Evolutionary conservation across 2,329 filamentous ascomycete genomes (phyloP).

Genomic region (Exophiala calicioides): DNA sequence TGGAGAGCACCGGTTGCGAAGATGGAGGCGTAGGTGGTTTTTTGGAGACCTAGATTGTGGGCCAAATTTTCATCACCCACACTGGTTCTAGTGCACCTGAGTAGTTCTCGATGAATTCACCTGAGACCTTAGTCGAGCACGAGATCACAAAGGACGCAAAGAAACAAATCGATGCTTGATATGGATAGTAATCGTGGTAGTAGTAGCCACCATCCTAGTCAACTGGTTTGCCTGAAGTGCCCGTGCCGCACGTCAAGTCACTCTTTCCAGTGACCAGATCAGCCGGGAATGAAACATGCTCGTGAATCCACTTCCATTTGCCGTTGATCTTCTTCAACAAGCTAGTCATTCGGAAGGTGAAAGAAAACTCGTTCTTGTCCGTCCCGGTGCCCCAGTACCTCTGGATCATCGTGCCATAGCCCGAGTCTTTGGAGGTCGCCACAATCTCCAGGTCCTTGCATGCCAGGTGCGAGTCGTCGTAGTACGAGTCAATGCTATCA

Average conservation of each 20-base stretch:
- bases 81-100: no score
- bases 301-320: constrained; percentile 8
- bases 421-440: constrained; percentile 4
- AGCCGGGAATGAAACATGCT: constrained; percentile 11
- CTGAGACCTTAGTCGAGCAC: no score
- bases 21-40: no score
- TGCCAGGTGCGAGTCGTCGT: constrained; percentile 5
- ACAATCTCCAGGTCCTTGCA: constrained; percentile 8
- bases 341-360: constrained; percentile 9
- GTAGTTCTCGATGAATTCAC: no score
- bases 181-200: no score
- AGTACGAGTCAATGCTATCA: constrained; percentile 5
- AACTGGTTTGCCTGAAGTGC: no score
- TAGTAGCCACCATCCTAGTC: no score
- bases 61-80: no score
- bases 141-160: no score
- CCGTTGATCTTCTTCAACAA: constrained; percentile 6
- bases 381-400: neutral
- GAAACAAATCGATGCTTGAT: no score
- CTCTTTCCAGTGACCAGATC: constrained; percentile 3
- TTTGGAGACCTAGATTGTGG: no score
- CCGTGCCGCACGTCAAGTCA: constrained; percentile 5
- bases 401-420: constrained; percentile 6
- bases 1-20: no score
- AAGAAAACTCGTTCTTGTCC: constrained; percentile 6